Conservation (phyloP, 257 asterid genomes). For the Plectranthus barbatus region DNA sequence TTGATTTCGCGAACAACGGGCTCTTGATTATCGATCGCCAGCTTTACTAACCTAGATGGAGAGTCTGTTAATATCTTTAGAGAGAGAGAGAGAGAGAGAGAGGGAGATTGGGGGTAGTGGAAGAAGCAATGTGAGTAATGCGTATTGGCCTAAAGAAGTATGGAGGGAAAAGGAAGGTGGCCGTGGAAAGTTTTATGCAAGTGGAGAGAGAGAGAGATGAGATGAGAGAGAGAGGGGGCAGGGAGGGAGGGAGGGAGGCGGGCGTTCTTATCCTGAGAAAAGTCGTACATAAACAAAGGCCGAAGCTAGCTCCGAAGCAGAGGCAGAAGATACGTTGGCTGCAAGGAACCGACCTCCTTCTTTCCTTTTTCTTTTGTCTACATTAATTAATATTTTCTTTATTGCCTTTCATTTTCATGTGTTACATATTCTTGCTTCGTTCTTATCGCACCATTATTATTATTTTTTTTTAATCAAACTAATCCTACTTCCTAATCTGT, state of each 20-base stretch:
- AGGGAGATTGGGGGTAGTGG: background rate
- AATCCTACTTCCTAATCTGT: background rate
- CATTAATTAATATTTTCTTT: constrained; percentile 4
- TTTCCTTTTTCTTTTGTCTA: constrained; percentile 32
- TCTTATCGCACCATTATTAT: constrained; percentile 20
- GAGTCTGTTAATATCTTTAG: too few species aligned
- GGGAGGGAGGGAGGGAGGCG: background rate
- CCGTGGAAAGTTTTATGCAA: constrained; percentile 29
- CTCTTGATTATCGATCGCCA: constrained; percentile 78
- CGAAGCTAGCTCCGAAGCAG: constrained; percentile 52
- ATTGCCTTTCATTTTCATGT: constrained; percentile 40
- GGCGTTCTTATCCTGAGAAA: constrained; percentile 53
- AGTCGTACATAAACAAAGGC: constrained; percentile 32
- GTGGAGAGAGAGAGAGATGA: constrained; percentile 46
- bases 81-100: background rate
- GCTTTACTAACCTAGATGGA: constrained; percentile 20
- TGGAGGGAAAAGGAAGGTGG: constrained; percentile 23
- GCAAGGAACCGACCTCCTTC: constrained; percentile 73
- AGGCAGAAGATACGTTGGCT: constrained; percentile 45
- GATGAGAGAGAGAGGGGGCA: background rate
- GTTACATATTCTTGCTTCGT: constrained; percentile 29
- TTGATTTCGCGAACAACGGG: constrained; percentile 53
- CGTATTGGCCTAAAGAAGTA: constrained; percentile 8
- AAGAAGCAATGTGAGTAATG: background rate
- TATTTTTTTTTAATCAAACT: background rate